Conservation (phyloP, 805 yeast species). For the Kodamaea laetipori region DNA sequence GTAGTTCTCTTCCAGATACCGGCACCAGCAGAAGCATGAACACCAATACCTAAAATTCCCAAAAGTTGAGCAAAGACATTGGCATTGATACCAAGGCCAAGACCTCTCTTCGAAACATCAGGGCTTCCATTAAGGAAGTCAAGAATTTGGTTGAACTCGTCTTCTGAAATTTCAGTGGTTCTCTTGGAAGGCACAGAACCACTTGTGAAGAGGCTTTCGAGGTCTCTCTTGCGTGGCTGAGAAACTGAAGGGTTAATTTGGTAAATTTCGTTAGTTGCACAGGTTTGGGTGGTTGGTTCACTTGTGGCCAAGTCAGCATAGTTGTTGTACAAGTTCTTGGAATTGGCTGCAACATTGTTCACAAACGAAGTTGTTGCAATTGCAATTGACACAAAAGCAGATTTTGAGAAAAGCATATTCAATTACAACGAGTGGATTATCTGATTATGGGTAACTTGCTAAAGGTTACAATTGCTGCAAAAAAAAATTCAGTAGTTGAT, state of each 20-base stretch:
- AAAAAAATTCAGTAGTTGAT: background rate
- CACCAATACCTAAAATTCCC: slow-evolving; percentile 13
- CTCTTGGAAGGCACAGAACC: slow-evolving; percentile 4
- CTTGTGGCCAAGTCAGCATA: slow-evolving; percentile 17
- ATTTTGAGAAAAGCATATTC: slow-evolving; percentile 22
- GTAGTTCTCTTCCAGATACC: too few relatives aligned
- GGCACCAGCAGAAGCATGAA: too few relatives aligned
- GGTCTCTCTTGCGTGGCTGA: background rate
- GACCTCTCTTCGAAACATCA: too few relatives aligned
- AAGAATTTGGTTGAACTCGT: slow-evolving; percentile 6
- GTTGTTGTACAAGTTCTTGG: slow-evolving; percentile 15
- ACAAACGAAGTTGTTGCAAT: slow-evolving; percentile 20
- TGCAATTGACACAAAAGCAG: slow-evolving; percentile 23
- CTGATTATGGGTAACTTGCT: background rate
- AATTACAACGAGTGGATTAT: slow-evolving; percentile 3
- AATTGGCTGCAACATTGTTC: slow-evolving; percentile 17
- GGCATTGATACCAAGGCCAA: slow-evolving; percentile 16
- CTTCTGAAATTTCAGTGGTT: slow-evolving; percentile 1
- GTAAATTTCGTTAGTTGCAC: slow-evolving; percentile 14
- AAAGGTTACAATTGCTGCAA: background rate
- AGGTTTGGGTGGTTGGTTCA: slow-evolving; percentile 15
- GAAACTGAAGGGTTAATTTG: slow-evolving; percentile 14
- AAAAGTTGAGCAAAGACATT: slow-evolving; percentile 17
- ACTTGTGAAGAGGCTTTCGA: background rate
- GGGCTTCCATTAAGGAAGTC: slow-evolving; percentile 4